These are phyloP conservation scores for Fomitopsis palustris DNA, from an alignment of 1,284 basidiomycete genomes.

Conservation along the genomic window DNA sequence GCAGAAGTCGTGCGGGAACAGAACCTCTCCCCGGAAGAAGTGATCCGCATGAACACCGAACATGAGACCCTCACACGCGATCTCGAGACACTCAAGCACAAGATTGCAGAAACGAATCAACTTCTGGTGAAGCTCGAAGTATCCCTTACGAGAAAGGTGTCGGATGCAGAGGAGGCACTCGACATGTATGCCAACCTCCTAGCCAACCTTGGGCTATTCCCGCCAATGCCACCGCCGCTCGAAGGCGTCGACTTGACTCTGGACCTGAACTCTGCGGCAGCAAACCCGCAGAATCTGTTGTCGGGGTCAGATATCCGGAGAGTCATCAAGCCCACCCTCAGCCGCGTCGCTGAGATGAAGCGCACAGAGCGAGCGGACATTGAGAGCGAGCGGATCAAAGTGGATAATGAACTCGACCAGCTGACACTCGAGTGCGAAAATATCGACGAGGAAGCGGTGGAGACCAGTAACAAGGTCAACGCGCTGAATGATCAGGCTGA, in stretches of 20 bases:
- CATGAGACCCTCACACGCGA: constrained; percentile 69
- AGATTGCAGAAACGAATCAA: constrained; percentile 69
- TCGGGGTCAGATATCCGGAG: constrained; percentile 62
- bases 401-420: constrained; percentile 78
- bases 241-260: constrained; percentile 69
- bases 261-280: constrained; percentile 70
- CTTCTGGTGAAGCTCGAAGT: constrained; percentile 74
- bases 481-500: constrained; percentile 75
- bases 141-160: constrained; percentile 69
- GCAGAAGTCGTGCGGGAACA: constrained; percentile 71
- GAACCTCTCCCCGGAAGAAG: constrained; percentile 84
- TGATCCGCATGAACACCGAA: constrained; percentile 82
- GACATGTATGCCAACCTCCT: constrained; percentile 72
- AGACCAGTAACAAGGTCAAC: constrained; percentile 65
- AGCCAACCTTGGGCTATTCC: constrained; percentile 70
- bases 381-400: constrained; percentile 69
- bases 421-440: constrained; percentile 76
- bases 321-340: constrained; percentile 70
- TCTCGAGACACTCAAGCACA: constrained; percentile 72
- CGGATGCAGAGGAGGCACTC: constrained; percentile 74
- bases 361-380: constrained; percentile 63
- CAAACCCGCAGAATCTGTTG: constrained; percentile 63
- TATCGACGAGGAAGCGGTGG: constrained; percentile 65
- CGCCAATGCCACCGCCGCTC: constrained; percentile 64
- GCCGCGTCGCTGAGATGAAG: constrained; percentile 63